phyloP scores from a whole-genome alignment of 129 eudicot species.

The Centrapalus pauciflorus region DNA sequence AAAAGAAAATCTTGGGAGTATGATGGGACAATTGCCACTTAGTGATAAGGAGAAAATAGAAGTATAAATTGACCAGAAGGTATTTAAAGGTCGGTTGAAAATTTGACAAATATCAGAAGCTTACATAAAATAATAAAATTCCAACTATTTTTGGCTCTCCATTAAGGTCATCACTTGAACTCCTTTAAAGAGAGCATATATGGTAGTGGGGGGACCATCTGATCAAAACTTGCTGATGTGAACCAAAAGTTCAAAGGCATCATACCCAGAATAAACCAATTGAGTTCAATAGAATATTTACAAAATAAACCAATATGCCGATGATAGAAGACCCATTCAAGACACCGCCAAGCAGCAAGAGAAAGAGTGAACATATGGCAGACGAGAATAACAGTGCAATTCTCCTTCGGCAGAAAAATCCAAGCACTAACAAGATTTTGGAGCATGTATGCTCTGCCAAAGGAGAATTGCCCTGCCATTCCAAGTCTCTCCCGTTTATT shows the following conservation, averaged over 20 bases:
- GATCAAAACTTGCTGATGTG: conserved; percentile 23
- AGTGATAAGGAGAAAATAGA: neutral
- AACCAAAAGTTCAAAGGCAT: conserved; percentile 38
- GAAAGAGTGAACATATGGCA: conserved; percentile 16
- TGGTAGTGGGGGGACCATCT: conserved; percentile 25
- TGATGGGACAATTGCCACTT: neutral
- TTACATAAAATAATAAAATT: neutral
- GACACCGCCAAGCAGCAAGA: neutral
- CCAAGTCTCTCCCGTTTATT: conserved; percentile 16
- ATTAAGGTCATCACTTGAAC: neutral
- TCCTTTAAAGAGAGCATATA: conserved; percentile 14
- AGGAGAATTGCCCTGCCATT: conserved; percentile 79
- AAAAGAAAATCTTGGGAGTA: neutral
- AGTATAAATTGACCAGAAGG: neutral
- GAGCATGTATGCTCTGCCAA: conserved; percentile 32
- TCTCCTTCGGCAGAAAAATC: conserved; percentile 50
- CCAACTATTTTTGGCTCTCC: neutral
- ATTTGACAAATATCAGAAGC: neutral
- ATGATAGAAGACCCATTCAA: conserved; percentile 23
- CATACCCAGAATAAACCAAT: conserved; percentile 44
- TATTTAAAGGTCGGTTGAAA: neutral
- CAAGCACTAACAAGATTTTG: conserved; percentile 26
- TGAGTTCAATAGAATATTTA: conserved; percentile 33
- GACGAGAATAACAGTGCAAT: conserved; percentile 48
- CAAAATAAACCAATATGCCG: conserved; percentile 24